phyloP scores from a whole-genome alignment of 2,329 filamentous ascomycete species.

The Calonectria crousiana region DNA sequence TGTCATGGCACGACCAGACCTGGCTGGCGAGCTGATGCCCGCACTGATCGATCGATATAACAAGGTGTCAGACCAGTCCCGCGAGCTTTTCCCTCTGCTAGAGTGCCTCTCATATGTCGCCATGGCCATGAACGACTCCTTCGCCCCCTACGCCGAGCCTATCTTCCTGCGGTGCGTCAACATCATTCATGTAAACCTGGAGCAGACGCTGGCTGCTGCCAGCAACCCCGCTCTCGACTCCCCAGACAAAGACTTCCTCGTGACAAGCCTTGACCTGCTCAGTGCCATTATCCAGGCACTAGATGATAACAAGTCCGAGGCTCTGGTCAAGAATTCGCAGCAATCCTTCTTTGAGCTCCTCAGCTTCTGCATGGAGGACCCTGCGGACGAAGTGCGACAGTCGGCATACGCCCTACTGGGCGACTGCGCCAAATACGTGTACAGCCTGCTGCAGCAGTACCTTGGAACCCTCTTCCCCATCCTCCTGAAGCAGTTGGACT shows the following conservation, averaged over 20 bases:
- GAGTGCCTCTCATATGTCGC: constrained; percentile 97
- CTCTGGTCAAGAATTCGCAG: constrained; percentile 80
- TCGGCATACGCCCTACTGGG: constrained; percentile 95
- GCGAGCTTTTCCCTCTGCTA: constrained; percentile 94
- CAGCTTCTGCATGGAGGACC: constrained; percentile 91
- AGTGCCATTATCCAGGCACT: constrained; percentile 95
- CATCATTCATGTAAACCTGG: constrained; percentile 92
- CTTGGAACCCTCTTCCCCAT: constrained; percentile 82
- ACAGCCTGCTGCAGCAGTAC: constrained; percentile 80
- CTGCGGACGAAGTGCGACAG: constrained; percentile 91
- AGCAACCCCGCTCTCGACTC: constrained; percentile 77
- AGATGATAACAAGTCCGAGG: constrained; percentile 77
- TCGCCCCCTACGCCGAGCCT: constrained; percentile 85
- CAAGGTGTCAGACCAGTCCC: constrained; percentile 86
- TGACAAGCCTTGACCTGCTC: constrained; percentile 93
- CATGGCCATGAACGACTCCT: constrained; percentile 83
- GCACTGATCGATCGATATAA: constrained; percentile 91
- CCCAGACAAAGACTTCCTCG: constrained; percentile 96
- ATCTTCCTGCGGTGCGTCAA: constrained; percentile 91
- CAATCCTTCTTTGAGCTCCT: constrained; percentile 92
- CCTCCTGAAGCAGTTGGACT: constrained; percentile 87
- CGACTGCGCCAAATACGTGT: constrained; percentile 94
- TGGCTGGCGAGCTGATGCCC: constrained; percentile 92
- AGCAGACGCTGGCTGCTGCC: constrained; percentile 79
- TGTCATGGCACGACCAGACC: constrained; percentile 81